Base-by-base conservation (phyloP, 352 stramenopile species). In the Globisporangium cederbergense region DNA sequence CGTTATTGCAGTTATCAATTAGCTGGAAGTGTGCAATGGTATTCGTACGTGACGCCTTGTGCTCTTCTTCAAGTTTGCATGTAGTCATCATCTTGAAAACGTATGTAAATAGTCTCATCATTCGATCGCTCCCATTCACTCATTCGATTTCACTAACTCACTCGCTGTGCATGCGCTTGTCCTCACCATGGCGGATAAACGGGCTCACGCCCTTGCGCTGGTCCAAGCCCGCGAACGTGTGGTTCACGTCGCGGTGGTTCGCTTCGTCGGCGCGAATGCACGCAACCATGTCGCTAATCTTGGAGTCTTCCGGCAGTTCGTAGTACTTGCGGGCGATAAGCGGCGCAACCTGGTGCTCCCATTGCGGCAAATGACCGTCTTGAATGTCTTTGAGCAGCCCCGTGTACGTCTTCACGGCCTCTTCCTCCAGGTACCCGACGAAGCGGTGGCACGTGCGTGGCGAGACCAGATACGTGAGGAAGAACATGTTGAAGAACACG, bases 351-450 rank as follows among this genome's bases (percentile, higher is more conserved):
- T 81, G 69, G 47, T 83, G 70, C 59, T 81, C 82, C 93, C 93
- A 98, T 14, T 54, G 67, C 2, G 76, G 58, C 54, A 97, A 65
- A 54, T 98, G 84, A 8, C 74, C 89, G 40, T 86, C 74, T 36
- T 97, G 77, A 54, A 98, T 98, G 40, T 91, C 91, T 36, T 90
- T 64, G 32, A 98, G 78, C 60, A 98, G 83, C 25, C 86, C 93
- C 30, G 93, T 97, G 77, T 98, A 98, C 9, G 91, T 98, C 55
- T 90, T 79, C 47, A 93, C 91, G 14, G 91, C 93, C 67, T 98
- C 85, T 72, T 97, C 91, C 61, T 98, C 93, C 25, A 98, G 71
- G 75, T 98, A 98, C 6, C 91, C 93, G 11, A 98, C 93, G 60
- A 97, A 96, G 61, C 90, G 89, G 65, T 98, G 93, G 65, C 87